Evolutionary conservation across 2,329 filamentous ascomycete species (phyloP), one percentile per base, ranked within the genome.

Genomic region (Colletotrichum sp.): DNA sequence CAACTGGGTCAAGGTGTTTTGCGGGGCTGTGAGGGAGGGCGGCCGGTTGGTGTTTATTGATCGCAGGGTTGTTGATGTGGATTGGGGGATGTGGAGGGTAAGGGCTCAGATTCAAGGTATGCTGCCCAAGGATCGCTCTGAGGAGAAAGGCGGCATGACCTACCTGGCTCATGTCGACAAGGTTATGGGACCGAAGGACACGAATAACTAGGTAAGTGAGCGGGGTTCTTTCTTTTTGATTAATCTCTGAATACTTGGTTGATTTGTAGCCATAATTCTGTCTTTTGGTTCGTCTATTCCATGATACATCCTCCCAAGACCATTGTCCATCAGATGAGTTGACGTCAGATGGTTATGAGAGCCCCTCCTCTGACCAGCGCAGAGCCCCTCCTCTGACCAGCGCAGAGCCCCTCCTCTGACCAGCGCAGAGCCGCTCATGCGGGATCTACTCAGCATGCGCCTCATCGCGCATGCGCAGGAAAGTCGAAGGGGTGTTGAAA

Each of bases 1-100:
- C n/a, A 77, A 77, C 26, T 77, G 76, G 74, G 66, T 74, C 64
- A 69, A 72, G 60, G 74, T 60, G 63, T 74, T 77, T 34, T 43
- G 63, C 24, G 70, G 71, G 61, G 74, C 74, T 9, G 30, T 77
- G 21, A 60, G 63, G 10, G 65, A 76, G 36, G 70, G 67, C 18
- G 76, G 76, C 7, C 32, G 30, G 28, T 5, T 77, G 39, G 24
- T 77, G 52, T 71, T 77, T 13, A 64, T 77, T 13, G 76, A 77
- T 6, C 60, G 57, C 34, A 65, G 74, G 10, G 48, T 74, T 3
- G 6, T 48, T 4, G 43, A 68, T 15, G 60, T 76, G 32, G 43
- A 67, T 28, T 77, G 75, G 75, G 55, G 68, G 28, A 24, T 8
- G 13, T 75, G 72, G 75, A 60, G 55, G 21, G 57, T 34, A 26